Evolutionary conservation across 176 grass and related monocot genomes (phyloP), one percentile per base, ranked within the genome.

Genomic region (Sorghum bicolor): DNA sequence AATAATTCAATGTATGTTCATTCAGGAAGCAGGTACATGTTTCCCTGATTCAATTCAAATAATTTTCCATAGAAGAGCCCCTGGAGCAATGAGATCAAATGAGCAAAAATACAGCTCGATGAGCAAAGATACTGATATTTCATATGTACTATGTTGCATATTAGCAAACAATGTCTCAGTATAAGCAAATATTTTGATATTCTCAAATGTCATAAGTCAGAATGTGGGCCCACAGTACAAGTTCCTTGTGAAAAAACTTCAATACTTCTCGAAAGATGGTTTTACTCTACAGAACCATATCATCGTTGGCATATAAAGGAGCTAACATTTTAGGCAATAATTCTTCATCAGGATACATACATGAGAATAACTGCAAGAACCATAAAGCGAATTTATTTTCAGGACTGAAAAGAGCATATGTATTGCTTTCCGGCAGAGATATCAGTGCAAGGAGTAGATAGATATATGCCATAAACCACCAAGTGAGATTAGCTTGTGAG

Each of bases 381-480:
- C 63, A 74, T 22, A 48, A 41, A 64, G 33, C 26, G 26, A 70
- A 79, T 80, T 44, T 66, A 81, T 88, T n/a, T n/a, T n/a, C 60
- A 68, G 48, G 76, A 86, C 20, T 71, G 73, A 93, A 98, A 72
- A 95, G 87, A 89, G 67, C 82, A 81, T 9, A 91, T 90, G 60
- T 77, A 86, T 58, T 80, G 62, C 58, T 95, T 95, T 76, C 92
- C 87, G 0, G 20, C 29, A 14, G 63, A 78, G 57, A 77, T 75
- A 93, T 95, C 88, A 70, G 86, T 53, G 69, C 89, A 98, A 19
- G 87, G 91, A 78, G 87, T 83, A 65, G 95, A 98, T 16, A n/a
- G n/a, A 98, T 52, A 93, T 95, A 89, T 77, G 87, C 80, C 73
- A 95, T 70, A 84, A 98, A 98, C 65, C 92, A 93, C 80, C 44